These are phyloP conservation scores for Colletotrichum sp. DNA, from an alignment of 2,329 filamentous ascomycete species.

Conservation along the genomic window DNA sequence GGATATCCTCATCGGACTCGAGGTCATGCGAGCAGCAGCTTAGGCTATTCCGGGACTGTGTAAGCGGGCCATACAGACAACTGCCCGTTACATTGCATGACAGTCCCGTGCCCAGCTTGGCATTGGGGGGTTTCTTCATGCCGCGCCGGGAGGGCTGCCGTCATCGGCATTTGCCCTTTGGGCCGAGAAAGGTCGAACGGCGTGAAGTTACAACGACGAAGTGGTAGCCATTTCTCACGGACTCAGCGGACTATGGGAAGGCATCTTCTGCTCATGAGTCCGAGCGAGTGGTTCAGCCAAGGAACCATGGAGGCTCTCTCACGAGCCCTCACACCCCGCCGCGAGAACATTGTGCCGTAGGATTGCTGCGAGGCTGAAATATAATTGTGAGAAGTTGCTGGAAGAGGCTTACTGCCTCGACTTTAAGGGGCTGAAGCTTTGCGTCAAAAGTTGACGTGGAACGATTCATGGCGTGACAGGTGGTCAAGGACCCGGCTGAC, in stretches of 20 bases:
- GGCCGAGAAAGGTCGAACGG: background rate
- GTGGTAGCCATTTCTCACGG: too few relatives aligned
- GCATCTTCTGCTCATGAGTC: background rate
- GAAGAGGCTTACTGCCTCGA: background rate
- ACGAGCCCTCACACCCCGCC: background rate
- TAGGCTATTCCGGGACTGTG: background rate
- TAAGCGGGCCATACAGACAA: background rate
- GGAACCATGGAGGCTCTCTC: background rate
- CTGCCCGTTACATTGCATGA: background rate
- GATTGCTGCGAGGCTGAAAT: background rate
- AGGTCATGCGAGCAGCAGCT: background rate
- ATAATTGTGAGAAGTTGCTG: background rate
- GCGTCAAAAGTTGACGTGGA: background rate
- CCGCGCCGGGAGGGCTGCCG: background rate
- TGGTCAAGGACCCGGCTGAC: background rate
- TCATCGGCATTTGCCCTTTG: background rate
- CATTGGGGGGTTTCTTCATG: background rate
- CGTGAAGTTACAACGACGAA: background rate
- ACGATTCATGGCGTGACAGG: background rate
- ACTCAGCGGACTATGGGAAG: background rate
- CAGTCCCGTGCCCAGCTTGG: background rate
- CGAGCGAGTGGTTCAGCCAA: slow-evolving; percentile 2
- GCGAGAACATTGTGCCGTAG: background rate
- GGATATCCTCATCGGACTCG: background rate
- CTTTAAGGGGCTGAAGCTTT: background rate